Evolutionary conservation across 2,329 filamentous ascomycete species (phyloP).

Genomic region (Orbilia ellipsospora): DNA sequence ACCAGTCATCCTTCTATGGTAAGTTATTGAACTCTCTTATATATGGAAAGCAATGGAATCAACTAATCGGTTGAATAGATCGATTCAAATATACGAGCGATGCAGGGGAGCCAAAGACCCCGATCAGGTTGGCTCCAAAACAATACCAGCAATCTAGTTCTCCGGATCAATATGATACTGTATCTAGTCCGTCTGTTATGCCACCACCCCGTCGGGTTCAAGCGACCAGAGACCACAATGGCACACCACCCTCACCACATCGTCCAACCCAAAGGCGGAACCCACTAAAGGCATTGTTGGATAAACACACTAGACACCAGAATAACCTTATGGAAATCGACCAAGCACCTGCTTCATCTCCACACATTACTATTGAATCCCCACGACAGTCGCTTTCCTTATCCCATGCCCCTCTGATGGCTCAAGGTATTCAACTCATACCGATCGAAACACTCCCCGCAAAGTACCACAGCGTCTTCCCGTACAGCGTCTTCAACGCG

Average conservation of each 20-base stretch:
- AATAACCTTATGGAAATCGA: background rate
- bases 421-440: conserved; percentile 64
- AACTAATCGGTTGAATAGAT: conserved; percentile 23
- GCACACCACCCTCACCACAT: background rate
- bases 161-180: conserved; percentile 31
- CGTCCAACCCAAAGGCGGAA: conserved; percentile 22
- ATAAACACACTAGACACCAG: conserved; percentile 10
- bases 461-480: conserved; percentile 75
- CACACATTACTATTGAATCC: background rate
- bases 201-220: conserved; percentile 20
- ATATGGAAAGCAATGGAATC: background rate
- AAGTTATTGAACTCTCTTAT: background rate
- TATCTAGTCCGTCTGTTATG: conserved; percentile 34
- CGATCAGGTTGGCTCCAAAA: conserved; percentile 8
- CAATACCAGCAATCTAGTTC: conserved; percentile 35
- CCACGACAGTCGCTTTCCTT: conserved; percentile 39
- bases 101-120: conserved; percentile 37
- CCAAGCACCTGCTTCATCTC: background rate
- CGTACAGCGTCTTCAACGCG: conserved; percentile 81
- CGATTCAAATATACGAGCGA: conserved; percentile 35
- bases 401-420: conserved; percentile 61
- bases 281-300: conserved; percentile 35
- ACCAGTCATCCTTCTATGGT: conserved; percentile 37
- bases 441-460: conserved; percentile 69
- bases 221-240: background rate